Evolutionary conservation across 1,284 basidiomycete species (phyloP).

Genomic region (Fomitopsis palustris): DNA sequence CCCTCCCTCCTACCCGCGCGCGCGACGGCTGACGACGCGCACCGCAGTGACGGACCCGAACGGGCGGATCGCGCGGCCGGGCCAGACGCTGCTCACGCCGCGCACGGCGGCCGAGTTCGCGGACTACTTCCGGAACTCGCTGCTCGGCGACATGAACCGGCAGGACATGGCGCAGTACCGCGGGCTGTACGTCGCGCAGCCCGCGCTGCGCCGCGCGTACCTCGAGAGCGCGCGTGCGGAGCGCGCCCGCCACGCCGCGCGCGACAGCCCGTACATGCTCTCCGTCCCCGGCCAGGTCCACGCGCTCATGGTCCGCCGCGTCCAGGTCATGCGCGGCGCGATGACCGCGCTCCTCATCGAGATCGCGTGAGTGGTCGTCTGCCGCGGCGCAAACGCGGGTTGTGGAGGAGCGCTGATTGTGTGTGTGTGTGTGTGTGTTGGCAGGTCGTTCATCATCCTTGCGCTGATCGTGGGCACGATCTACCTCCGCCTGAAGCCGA

Average conservation of each 20-base stretch:
- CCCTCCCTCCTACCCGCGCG: background rate
- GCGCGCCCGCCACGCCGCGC: conserved; percentile 29
- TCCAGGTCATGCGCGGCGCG: conserved; percentile 61
- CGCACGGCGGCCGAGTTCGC: conserved; percentile 43
- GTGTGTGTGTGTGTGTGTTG: background rate
- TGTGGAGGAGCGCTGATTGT: no score
- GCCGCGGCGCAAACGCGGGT: background rate
- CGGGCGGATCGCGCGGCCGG: conserved; percentile 37
- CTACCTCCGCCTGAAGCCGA: conserved; percentile 59
- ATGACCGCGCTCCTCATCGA: conserved; percentile 31
- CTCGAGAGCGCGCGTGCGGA: conserved; percentile 45
- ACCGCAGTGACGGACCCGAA: conserved; percentile 41
- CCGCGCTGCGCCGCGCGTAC: conserved; percentile 33
- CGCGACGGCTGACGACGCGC: background rate
- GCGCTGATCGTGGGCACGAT: conserved; percentile 72
- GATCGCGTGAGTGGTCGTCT: conserved; percentile 10
- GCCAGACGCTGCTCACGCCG: conserved; percentile 38
- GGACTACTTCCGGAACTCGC: conserved; percentile 38
- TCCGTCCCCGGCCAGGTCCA: conserved; percentile 46
- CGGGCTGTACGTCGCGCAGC: conserved; percentile 9
- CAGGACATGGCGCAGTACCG: conserved; percentile 40
- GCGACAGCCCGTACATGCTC: conserved; percentile 18
- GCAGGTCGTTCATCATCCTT: conserved; percentile 49
- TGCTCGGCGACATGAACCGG: conserved; percentile 33
- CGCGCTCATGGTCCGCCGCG: conserved; percentile 54